Evolutionary conservation across 331 rosid species (phyloP), one percentile per base, ranked within the genome.

Genomic region (Quercus tomentella): DNA sequence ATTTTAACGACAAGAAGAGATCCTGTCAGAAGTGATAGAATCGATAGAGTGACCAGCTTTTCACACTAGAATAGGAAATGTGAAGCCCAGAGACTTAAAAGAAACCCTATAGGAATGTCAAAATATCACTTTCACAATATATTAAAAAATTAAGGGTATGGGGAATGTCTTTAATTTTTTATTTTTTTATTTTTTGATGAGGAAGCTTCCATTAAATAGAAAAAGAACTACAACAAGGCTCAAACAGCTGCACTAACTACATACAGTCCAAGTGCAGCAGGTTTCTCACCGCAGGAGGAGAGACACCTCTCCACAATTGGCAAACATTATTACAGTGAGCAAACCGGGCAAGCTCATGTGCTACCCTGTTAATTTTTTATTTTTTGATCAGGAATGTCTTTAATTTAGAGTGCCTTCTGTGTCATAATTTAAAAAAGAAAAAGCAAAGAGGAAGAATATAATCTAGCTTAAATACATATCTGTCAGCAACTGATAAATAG

Each of bases 1-100:
- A 79, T 83, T 81, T 74, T 71, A 83, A 77, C 80, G 84, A 88
- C 88, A 78, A 79, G 65, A 82, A 45, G 82, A 85, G 78, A 80
- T 78, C 63, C 75, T 80, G 80, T 84, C 89, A 84, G 88, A 70
- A 25, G 70, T 80, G 70, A 70, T 56, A 81, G 82, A 80, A 80
- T 87, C 84, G 80, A 66, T 55, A 26, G 20, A 56, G 25, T 43
- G 21, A 55, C 45, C 87, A 73, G 80, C 83, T 80, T 89, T 73
- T 51, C 35, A 23, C 22, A 2, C 79, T 61, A 57, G 81, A 82
- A 43, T 33, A 20, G 77, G 70, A 81, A 80, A 81, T 82, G 80
- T 73, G 56, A 80, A 16, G 76, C 72, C 76, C 83, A 73, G 56
- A 72, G 56, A 75, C 55, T 55, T 73, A 77, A 60, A 60, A 45